Evolutionary conservation across 805 yeast species (phyloP).

Genomic region (Blastobotrys robertii): DNA sequence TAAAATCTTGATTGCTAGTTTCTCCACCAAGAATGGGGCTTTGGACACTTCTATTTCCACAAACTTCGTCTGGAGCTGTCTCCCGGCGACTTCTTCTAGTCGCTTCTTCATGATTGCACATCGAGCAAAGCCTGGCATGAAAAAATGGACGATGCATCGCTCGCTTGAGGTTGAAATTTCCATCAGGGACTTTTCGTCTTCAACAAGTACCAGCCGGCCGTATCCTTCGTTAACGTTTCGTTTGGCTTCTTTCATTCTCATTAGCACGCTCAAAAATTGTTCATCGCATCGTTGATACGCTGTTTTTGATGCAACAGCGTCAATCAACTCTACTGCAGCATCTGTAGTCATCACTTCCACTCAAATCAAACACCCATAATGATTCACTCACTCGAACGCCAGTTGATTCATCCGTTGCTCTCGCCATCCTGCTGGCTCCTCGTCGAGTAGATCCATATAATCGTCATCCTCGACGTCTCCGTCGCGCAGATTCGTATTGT

Average conservation of each 20-base stretch:
- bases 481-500: background rate
- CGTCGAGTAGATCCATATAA: constrained; percentile 28
- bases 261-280: no score
- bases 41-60: constrained; percentile 45
- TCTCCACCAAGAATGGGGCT: constrained; percentile 64
- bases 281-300: no score
- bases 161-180: constrained; percentile 33
- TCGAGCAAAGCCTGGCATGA: constrained; percentile 47
- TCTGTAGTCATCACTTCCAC: no score
- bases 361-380: no score
- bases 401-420: constrained; percentile 56
- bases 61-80: constrained; percentile 42
- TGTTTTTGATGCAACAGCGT: no score
- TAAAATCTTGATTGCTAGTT: constrained; percentile 52
- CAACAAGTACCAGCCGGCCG: constrained; percentile 35
- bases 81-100: constrained; percentile 38
- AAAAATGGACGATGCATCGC: constrained; percentile 50
- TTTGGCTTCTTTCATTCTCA: constrained; percentile 26
- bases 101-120: constrained; percentile 51
- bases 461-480: constrained; percentile 20
- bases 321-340: no score
- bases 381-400: constrained; percentile 28
- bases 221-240: constrained; percentile 32
- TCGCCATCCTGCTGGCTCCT: constrained; percentile 42
- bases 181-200: constrained; percentile 50